A percentile compares a stretch with the other conserved stretches of the same genome.
phyloP scores from a whole-genome alignment of 2,329 filamentous ascomycete species.

The Pestalotiopsis sp. region DNA sequence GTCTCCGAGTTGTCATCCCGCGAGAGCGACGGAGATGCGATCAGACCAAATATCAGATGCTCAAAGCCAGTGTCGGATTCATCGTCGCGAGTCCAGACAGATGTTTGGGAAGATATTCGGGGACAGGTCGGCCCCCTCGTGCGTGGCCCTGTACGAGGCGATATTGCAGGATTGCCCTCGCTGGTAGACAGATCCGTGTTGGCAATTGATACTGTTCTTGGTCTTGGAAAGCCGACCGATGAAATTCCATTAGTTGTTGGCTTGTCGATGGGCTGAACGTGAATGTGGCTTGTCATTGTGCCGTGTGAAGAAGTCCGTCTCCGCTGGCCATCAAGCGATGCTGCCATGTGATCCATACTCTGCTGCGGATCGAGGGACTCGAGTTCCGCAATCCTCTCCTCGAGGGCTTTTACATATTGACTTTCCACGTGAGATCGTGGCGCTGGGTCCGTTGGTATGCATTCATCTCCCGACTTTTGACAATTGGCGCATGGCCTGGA shows the following conservation, averaged over 20 bases:
- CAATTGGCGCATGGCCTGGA: slow-evolving; percentile 17
- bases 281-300: neutral
- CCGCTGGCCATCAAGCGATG: neutral
- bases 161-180: neutral
- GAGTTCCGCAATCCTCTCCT: slow-evolving; percentile 8
- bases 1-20: neutral
- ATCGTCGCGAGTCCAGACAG: neutral
- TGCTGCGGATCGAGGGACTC: slow-evolving; percentile 11
- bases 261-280: neutral
- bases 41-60: slow-evolving; percentile 3
- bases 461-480: slow-evolving; percentile 16
- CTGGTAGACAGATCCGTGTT: neutral
- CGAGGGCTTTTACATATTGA: slow-evolving; percentile 9
- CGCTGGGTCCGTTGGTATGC: slow-evolving; percentile 7
- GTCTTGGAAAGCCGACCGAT: neutral
- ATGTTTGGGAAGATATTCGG: neutral
- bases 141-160: neutral
- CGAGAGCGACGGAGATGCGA: neutral
- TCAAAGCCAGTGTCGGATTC: slow-evolving; percentile 4
- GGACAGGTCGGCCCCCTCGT: neutral
- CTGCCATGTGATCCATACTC: slow-evolving; percentile 4
- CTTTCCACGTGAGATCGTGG: slow-evolving; percentile 6
- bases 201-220: neutral
- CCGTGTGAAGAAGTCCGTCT: neutral
- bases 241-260: neutral